Evolutionary conservation across 495 filamentous ascomycete genomes (phyloP), one percentile per base, ranked within the genome.

Genomic region (Podospora tetraspora): DNA sequence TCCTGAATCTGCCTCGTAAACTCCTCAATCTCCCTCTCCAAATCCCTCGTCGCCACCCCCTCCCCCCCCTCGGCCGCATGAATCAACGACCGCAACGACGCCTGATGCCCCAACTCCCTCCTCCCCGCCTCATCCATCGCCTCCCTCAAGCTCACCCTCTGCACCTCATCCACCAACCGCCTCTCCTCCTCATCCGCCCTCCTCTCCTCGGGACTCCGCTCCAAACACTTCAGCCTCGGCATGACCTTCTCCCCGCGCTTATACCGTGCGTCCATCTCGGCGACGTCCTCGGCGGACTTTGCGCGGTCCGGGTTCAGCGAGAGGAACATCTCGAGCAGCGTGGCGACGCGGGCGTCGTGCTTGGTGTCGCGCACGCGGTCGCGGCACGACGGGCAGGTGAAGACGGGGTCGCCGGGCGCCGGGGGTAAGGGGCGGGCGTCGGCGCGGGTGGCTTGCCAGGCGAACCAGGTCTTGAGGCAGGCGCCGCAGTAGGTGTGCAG

Each of bases 401-500:
- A 96, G 63, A 86, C 83, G 60, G 84, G 73, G 2, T 79, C 71
- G 60, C 79, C 81, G 5, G 86, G 80, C 0, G 83, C 70, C 2
- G 81, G 77, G 0, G 82, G 75, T 0, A 65, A 77, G 0, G 79
- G 79, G 3, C 80, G 79, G 25, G 78, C 78, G 29, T 81, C 83
- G 73, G 74, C 80, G 69, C 66, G 81, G 67, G 65, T 79, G 22
- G 85, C 84, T 63, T 87, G 84, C 64, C 81, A 89, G 63, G 82
- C 83, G 80, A 99, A 99, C 95, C 95, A 98, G 79, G 93, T 89
- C 79, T 96, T 96, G 68, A 97, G 77, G 75, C 95, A 99, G 30
- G 91, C 90, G 66, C 92, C 95, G 81, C 95, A 98, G 81, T 95
- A 98, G 52, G 94, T 96, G 81, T 99, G 95, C 1, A 99, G 88